phyloP scores from a whole-genome alignment of 306 rosid species.

The Rosa multiflora region DNA sequence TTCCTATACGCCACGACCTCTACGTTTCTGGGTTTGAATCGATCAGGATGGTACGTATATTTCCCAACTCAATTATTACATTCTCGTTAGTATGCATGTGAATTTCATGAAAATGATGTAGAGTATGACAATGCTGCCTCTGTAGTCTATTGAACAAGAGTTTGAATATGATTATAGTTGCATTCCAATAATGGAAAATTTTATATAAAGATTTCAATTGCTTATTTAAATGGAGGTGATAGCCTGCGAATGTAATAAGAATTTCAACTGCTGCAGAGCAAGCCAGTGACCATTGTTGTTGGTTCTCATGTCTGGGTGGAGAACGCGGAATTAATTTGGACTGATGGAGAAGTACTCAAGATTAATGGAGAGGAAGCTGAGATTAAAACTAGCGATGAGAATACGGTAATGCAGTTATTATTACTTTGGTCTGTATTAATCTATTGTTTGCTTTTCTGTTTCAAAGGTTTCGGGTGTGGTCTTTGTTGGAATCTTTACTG shows the following conservation, averaged over 20 bases:
- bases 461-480: background rate
- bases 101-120: background rate
- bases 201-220: background rate
- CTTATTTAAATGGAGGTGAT: background rate
- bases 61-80: conserved; percentile 11
- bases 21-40: conserved; percentile 22
- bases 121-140: background rate
- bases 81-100: background rate
- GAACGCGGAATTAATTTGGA: conserved; percentile 72
- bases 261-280: conserved; percentile 52
- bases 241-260: conserved; percentile 11
- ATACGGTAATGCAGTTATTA: conserved; percentile 43
- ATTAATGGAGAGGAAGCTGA: conserved; percentile 82
- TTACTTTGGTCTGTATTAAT: background rate
- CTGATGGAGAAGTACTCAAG: conserved; percentile 64
- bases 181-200: too few species aligned
- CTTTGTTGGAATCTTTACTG: background rate
- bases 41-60: conserved; percentile 11
- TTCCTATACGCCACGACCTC: background rate
- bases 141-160: background rate
- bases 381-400: conserved; percentile 62
- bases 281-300: conserved; percentile 59
- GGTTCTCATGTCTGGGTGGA: conserved; percentile 88
- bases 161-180: too few species aligned
- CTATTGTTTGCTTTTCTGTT: background rate